Base-by-base conservation (phyloP, 371 early-diverging fungal species). In the Phascolomyces articulosus region DNA sequence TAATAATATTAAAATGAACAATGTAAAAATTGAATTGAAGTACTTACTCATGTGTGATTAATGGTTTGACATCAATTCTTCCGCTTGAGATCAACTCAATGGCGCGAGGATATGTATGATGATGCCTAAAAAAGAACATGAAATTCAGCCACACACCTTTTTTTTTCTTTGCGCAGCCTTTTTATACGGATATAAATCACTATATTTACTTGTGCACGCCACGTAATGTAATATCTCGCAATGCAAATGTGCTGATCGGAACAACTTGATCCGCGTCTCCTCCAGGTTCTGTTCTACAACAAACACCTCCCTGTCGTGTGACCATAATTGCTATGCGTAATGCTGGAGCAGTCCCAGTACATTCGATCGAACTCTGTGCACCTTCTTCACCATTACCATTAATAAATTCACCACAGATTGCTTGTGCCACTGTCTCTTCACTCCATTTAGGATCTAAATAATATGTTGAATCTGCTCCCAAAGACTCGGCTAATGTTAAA, bases 71-170 rank as follows among this genome's bases (percentile, higher is more conserved):
- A 7, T 57, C 16, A 16, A 57, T 57, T 1, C 59, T 24, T 10
- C 47, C 59, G 26, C 59, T 59, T 24, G 59, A 9, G 8, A 59
- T 21, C n/a, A 59, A 47, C n/a, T 59, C 59, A 20, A 62, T 53
- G 6, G 62, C 62, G 6, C 62, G 62, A 54, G 62, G 62, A 55
- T 54, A 62, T 2, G 47, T 55, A 29, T 62, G 62, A 40, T 62
- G 62, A 28, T 53, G 47, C 26, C 62, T 62, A 28, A 51, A 27
- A 51, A 38, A 28, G n/a, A n/a, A n/a, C n/a, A n/a, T n/a, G n/a
- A n/a, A n/a, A n/a, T n/a, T n/a, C n/a, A n/a, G n/a, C n/a, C n/a
- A n/a, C n/a, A n/a, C n/a, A n/a, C n/a, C n/a, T n/a, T n/a, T n/a
- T 54, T 0, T 9, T 31, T 18, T 2, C 26, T 15, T 27, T 23